Evolutionary conservation across 495 filamentous ascomycete species (phyloP).

Genomic region (Neurospora sublineolata): DNA sequence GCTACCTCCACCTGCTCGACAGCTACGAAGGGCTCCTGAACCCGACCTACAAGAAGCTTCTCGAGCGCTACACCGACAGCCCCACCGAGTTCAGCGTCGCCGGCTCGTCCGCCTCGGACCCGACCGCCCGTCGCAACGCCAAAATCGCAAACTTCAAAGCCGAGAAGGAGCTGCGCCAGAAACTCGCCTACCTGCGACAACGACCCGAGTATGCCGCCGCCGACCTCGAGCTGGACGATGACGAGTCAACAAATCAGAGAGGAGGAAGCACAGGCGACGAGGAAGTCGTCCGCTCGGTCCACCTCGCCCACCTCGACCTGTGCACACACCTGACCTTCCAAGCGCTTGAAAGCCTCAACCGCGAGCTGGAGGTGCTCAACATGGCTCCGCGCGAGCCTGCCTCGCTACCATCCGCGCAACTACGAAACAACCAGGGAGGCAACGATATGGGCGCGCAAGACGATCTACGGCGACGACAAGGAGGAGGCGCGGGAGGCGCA

Average conservation of each 20-base stretch:
- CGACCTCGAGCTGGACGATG: conserved; percentile 13
- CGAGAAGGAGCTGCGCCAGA: conserved; percentile 78
- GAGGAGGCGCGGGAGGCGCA: conserved; percentile 23
- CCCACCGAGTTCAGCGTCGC: conserved; percentile 58
- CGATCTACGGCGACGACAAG: conserved; percentile 21
- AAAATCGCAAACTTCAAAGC: conserved; percentile 80
- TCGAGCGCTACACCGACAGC: conserved; percentile 55
- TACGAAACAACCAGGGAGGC: neutral
- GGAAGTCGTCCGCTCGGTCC: conserved; percentile 60
- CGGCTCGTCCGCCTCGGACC: conserved; percentile 46
- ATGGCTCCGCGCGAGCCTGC: conserved; percentile 47
- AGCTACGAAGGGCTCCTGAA: conserved; percentile 59
- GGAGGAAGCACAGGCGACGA: conserved; percentile 51
- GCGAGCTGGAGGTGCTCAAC: conserved; percentile 72
- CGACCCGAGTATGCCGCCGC: conserved; percentile 31
- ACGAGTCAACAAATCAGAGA: conserved; percentile 44
- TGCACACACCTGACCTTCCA: conserved; percentile 73
- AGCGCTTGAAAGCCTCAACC: conserved; percentile 67
- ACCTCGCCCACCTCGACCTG: conserved; percentile 62
- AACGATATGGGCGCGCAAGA: neutral
- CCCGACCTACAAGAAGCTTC: conserved; percentile 54
- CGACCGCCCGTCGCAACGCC: conserved; percentile 57
- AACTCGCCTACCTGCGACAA: conserved; percentile 48
- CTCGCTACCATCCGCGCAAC: conserved; percentile 15
- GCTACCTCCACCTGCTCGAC: conserved; percentile 63